phyloP scores from a whole-genome alignment of 768 basidiomycete species.

The Mycena rebaudengoi region DNA sequence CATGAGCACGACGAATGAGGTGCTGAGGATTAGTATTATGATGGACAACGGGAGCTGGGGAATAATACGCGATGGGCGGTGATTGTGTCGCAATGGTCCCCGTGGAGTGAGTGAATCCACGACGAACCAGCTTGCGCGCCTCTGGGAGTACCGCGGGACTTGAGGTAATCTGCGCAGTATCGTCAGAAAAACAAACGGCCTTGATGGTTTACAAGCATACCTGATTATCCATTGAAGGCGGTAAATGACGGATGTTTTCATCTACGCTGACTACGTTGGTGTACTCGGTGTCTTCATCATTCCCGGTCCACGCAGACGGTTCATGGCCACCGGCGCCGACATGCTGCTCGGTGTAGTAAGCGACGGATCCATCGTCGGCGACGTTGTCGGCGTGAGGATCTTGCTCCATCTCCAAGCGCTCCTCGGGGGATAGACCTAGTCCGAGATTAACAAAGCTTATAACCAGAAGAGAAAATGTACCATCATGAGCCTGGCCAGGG shows the following conservation, averaged over 20 bases:
- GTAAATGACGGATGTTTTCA: not conserved
- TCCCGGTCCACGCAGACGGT: too few species aligned
- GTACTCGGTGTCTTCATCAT: too few species aligned
- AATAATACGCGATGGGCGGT: not conserved
- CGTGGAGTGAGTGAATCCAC: not conserved
- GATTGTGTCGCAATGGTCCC: not conserved
- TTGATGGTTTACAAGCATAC: too few species aligned
- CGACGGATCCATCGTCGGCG: not conserved
- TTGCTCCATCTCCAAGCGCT: not conserved
- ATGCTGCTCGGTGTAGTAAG: too few species aligned
- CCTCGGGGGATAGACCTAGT: not conserved
- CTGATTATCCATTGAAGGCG: not conserved
- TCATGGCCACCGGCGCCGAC: too few species aligned
- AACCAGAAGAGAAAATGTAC: too few species aligned
- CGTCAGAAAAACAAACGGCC: not conserved
- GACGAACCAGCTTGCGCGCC: not conserved
- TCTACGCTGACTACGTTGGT: not conserved
- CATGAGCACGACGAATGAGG: not conserved
- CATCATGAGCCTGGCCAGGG: too few species aligned
- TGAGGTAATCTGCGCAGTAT: not conserved
- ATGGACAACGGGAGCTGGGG: not conserved
- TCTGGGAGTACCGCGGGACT: not conserved
- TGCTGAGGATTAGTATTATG: not conserved
- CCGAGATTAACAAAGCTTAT: not conserved
- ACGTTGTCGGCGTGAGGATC: not conserved